Base-by-base conservation (phyloP, 768 basidiomycete genomes). In the Lactarius hatsudake region DNA sequence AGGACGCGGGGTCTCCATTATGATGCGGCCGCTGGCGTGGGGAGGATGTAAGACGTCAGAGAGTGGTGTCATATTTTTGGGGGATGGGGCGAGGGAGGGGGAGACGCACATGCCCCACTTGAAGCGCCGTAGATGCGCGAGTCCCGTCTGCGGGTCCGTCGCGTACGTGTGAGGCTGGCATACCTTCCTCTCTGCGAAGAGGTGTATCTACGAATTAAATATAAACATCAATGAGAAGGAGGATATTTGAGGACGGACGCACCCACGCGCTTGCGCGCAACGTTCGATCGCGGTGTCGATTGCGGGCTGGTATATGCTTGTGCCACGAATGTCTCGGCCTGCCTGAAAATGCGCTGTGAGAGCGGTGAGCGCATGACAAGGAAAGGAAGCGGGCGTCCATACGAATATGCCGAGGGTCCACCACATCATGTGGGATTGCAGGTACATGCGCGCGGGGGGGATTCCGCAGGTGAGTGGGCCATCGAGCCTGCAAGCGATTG, bases 351-450 rank as follows among this genome's bases (percentile, higher is more conserved):
- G 92, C 71, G 76, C 93, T 95, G 75, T 63, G 69, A 62, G 59
- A 8, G 30, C 30, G 30, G 30, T 30, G 30, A 30, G 30, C 30
- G 3, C 30, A 30, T 4, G 30, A 48, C 10, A 63, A 68, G 54
- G 43, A 62, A n/a, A 34, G 30, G 3, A 30, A 30, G 30, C 17
- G 23, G n/a, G n/a, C n/a, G n/a, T n/a, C n/a, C n/a, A n/a, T n/a
- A n/a, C n/a, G n/a, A n/a, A n/a, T n/a, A 94, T 94, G 43, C 96
- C 96, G 26, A 97, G 83, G 5, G 93, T 88, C 95, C 96, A 98
- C 59, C 96, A 83, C n/a, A 81, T 90, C 59, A 82, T 86, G 36
- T 80, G 78, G 13, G 89, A 77, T 60, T 78, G 78, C 28, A 88
- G 77, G 74, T 88, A 93, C 69, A 81, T 86, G 43, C 78, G 75